Evolutionary conservation across 805 yeast genomes (phyloP).

Genomic region (Candida endomychidarum): DNA sequence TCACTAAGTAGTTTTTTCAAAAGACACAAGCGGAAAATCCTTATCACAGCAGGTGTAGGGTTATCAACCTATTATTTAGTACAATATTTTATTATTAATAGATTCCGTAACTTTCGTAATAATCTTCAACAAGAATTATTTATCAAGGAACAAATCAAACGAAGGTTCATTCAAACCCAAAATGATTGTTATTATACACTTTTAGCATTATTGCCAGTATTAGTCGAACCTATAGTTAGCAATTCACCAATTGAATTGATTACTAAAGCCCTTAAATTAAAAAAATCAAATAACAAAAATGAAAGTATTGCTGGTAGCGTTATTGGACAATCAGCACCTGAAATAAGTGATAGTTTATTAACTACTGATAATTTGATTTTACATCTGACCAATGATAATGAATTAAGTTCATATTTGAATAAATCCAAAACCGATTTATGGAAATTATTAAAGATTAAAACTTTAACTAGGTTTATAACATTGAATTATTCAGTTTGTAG

Average conservation of each 20-base stretch:
- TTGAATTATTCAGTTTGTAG: conserved; percentile 67
- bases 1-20: conserved; percentile 40
- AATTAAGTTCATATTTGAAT: conserved; percentile 24
- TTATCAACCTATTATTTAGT: conserved; percentile 37
- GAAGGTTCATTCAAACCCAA: conserved; percentile 89
- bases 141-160: conserved; percentile 55
- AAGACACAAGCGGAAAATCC: conserved; percentile 38
- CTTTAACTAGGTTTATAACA: conserved; percentile 71
- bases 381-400: conserved; percentile 21
- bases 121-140: conserved; percentile 40
- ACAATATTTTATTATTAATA: conserved; percentile 38
- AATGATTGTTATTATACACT: conserved; percentile 85
- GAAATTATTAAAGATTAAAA: conserved; percentile 74
- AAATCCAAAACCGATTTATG: conserved; percentile 60
- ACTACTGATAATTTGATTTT: conserved; percentile 43
- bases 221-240: conserved; percentile 62
- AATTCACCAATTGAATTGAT: conserved; percentile 69
- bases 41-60: conserved; percentile 33
- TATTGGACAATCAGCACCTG: conserved; percentile 12
- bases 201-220: conserved; percentile 75
- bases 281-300: conserved; percentile 33
- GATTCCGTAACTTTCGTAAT: conserved; percentile 40
- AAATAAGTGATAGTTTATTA: conserved; percentile 44
- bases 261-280: conserved; percentile 65
- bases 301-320: conserved; percentile 16